Evolutionary conservation across 129 eudicot species (phyloP), one percentile per base, ranked within the genome.

Genomic region (Centella asiatica): DNA sequence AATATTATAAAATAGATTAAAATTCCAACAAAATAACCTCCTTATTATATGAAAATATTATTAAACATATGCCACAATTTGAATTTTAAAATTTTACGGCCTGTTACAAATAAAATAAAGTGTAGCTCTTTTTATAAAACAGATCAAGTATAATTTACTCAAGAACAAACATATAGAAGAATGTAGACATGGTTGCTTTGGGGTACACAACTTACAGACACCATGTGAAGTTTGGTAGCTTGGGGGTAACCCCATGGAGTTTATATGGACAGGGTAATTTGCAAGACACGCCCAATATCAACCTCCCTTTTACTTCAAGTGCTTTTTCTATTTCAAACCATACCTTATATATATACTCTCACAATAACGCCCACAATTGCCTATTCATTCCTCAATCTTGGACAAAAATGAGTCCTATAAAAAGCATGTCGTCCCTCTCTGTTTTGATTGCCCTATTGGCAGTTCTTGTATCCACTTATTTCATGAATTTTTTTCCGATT

Each of bases 291-390:
- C 76, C 69, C 76, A 82, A n/a, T n/a, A n/a, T 68, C 65, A 68
- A 82, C 72, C 63, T 57, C 29, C 63, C 90, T 83, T 89, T 8
- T 66, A 89, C 95, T 89, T 80, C 95, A 89, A 82, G 82, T 69
- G 84, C 83, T 39, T 65, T 25, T 49, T n/a, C 54, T 34, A 44
- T 44, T n/a, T 55, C 27, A 9, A 28, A 32, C 2, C n/a, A 32
- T 19, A 6, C 50, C 18, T 29, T 8, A 4, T 6, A 15, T 15
- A 33, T n/a, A n/a, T n/a, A n/a, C n/a, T n/a, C n/a, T n/a, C n/a
- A n/a, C n/a, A n/a, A n/a, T n/a, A n/a, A n/a, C n/a, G n/a, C n/a
- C n/a, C n/a, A n/a, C n/a, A n/a, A n/a, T n/a, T n/a, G n/a, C n/a
- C n/a, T n/a, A n/a, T n/a, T n/a, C n/a, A 46, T 17, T 62, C n/a